Conservation (phyloP, 2,329 filamentous ascomycete genomes). For the Cercospora sp. region DNA sequence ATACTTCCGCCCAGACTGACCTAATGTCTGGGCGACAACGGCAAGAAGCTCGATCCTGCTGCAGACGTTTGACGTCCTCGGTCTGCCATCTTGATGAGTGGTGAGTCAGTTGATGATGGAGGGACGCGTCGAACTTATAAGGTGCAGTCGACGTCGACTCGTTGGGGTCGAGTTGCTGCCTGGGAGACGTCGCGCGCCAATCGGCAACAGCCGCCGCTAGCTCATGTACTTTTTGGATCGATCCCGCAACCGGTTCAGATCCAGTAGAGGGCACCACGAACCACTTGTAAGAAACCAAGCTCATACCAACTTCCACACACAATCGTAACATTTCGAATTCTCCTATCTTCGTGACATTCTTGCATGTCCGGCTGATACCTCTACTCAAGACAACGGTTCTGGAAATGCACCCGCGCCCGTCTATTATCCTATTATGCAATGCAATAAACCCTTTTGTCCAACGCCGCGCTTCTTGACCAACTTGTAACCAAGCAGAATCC, state of each 20-base stretch:
- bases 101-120: background rate
- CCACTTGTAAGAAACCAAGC: background rate
- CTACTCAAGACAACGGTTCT: background rate
- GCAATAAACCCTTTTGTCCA: background rate
- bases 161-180: background rate
- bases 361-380: background rate
- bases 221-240: background rate
- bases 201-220: constrained; percentile 5
- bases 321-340: background rate
- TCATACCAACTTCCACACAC: background rate
- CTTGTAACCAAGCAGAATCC: background rate
- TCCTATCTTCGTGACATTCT: background rate
- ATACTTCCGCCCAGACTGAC: background rate
- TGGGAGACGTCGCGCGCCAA: background rate
- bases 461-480: background rate
- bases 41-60: background rate
- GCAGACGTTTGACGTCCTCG: background rate
- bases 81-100: background rate
- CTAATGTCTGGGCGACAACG: background rate
- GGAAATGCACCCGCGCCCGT: background rate
- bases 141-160: background rate
- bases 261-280: background rate
- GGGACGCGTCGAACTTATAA: background rate
- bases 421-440: background rate
- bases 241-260: background rate